Base-by-base conservation (phyloP, 176 grass and related monocot genomes). In the Aegilops longissima region DNA sequence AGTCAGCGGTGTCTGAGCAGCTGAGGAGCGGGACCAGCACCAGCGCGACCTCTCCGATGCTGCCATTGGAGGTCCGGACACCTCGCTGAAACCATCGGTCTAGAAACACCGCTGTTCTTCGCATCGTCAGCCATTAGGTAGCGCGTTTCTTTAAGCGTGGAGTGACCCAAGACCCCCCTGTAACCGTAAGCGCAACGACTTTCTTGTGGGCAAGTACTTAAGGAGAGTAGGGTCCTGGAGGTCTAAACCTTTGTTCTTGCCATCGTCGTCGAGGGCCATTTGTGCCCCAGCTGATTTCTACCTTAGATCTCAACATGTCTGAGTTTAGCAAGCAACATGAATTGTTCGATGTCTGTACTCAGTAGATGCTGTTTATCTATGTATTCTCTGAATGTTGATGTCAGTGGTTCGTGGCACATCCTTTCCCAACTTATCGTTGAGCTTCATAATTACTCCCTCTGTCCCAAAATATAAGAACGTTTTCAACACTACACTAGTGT, bases 11-110 rank as follows among this genome's bases (percentile, higher is more conserved):
- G 14, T 92, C 86, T 1, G 92, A 94, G 51, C 90, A 94, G 59
- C 88, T 87, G 38, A 94, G 92, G 69, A 98, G 96, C 5, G 94
- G 93, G 23, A 96, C 93, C 34, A 98, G 96, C 89, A 96, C 96
- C 31, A 98, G 92, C 54, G 92, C 92, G 0, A 89, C 96, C 3
- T 98, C 96, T 7, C 96, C 96, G 12, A 96, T 98, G 96, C 80
- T 98, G 40, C 92, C 90, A n/a, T 87, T 98, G 78, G 86, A 98
- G 79, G 97, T 93, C 33, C 89, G 95, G 2, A 96, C 87, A 39
- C 92, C 94, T 73, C 89, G 94, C 9, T 93, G 79, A 93, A 77
- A 83, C 36, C 36, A 2, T 45, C 11, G 42, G 42, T 45, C 33
- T 5, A 58, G 34, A 51, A 42, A 11, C 3, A 5, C 3, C 47